Percentiles rank a stretch among this genome's conserved stretches.
Evolutionary conservation across 2,329 filamentous ascomycete species (phyloP).

Genomic region (Phoma sp.): DNA sequence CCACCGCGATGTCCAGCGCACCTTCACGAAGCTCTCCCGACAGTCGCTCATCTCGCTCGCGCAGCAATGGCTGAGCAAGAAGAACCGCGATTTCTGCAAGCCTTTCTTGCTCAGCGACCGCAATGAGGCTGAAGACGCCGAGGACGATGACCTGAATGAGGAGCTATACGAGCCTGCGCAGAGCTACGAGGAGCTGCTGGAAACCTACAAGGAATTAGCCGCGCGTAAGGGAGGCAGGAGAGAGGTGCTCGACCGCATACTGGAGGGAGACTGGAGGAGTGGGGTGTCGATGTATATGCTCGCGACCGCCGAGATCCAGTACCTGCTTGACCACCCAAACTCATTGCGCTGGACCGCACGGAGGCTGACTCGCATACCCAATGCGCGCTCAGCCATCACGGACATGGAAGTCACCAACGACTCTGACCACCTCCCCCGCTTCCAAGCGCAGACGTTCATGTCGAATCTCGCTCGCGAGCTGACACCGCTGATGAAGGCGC

Average conservation of each 20-base stretch:
- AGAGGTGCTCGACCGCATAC: slow-evolving; percentile 62
- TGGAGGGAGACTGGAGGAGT: slow-evolving; percentile 64
- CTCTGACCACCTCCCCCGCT: slow-evolving; percentile 64
- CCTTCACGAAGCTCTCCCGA: slow-evolving; percentile 73
- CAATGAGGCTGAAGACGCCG: slow-evolving; percentile 55
- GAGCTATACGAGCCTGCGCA: slow-evolving; percentile 73
- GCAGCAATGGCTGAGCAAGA: slow-evolving; percentile 77
- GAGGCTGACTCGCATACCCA: slow-evolving; percentile 50
- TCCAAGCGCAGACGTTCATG: slow-evolving; percentile 82
- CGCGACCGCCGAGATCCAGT: slow-evolving; percentile 61
- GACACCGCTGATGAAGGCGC: slow-evolving; percentile 79
- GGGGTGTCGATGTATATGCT: slow-evolving; percentile 62
- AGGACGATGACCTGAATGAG: slow-evolving; percentile 59
- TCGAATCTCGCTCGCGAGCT: slow-evolving; percentile 76
- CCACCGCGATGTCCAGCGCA: slow-evolving; percentile 69
- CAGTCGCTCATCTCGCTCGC: slow-evolving; percentile 74
- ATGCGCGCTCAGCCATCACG: slow-evolving; percentile 29
- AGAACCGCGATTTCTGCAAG: slow-evolving; percentile 64
- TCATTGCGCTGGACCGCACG: slow-evolving; percentile 62
- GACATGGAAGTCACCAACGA: slow-evolving; percentile 50
- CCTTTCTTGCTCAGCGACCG: slow-evolving; percentile 60
- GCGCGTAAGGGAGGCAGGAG: slow-evolving; percentile 58
- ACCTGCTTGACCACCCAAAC: slow-evolving; percentile 60
- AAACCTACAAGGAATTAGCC: slow-evolving; percentile 51
- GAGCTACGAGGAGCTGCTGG: slow-evolving; percentile 70